Conservation (phyloP, 1,139 yeast genomes). For the Yarrowia galli region DNA sequence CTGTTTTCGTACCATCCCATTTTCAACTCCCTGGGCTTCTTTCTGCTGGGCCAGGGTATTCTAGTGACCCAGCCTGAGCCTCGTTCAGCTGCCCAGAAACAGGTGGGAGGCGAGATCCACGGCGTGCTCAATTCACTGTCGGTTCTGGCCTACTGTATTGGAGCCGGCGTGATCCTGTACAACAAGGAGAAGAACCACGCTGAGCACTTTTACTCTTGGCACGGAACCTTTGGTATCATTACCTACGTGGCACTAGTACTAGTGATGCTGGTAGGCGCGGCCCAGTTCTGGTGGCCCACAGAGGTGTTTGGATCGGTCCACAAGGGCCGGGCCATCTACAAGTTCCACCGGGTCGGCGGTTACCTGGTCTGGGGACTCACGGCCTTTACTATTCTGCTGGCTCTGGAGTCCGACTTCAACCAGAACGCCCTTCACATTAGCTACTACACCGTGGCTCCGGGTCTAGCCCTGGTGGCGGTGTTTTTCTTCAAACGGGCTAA, state of each 20-base stretch:
- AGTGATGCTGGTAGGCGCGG: conserved; percentile 45
- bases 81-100: conserved; percentile 44
- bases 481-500: conserved; percentile 40
- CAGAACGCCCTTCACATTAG: conserved; percentile 44
- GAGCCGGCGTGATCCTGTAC: conserved; percentile 44
- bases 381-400: conserved; percentile 44
- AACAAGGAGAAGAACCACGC: conserved; percentile 46
- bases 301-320: conserved; percentile 46
- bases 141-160: conserved; percentile 43
- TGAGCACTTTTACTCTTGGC: conserved; percentile 48
- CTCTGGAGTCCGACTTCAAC: conserved; percentile 47
- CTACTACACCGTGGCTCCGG: conserved; percentile 42
- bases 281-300: conserved; percentile 47
- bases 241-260: conserved; percentile 43
- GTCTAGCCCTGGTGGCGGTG: conserved; percentile 41
- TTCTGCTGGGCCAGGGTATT: conserved; percentile 44
- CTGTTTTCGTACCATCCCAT: conserved; percentile 46
- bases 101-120: conserved; percentile 46
- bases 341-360: conserved; percentile 49
- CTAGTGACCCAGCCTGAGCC: conserved; percentile 45
- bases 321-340: conserved; percentile 47
- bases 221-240: conserved; percentile 47
- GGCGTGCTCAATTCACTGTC: conserved; percentile 46
- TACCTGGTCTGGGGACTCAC: conserved; percentile 44
- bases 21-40: conserved; percentile 44